phyloP scores from a whole-genome alignment of 805 yeast genomes.

The Metschnikowia proteae region DNA sequence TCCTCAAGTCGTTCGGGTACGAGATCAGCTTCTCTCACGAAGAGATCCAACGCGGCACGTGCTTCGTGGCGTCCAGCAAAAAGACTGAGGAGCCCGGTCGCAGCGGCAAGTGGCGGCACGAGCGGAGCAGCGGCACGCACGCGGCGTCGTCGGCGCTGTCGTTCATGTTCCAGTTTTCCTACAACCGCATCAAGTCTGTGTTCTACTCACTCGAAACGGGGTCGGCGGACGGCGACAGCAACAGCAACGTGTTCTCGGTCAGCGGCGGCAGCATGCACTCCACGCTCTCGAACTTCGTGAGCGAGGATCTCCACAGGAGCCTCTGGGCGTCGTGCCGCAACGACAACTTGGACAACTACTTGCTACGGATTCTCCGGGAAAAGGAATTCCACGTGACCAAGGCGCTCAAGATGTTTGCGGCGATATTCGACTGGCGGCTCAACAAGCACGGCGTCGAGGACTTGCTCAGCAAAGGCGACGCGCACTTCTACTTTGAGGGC shows the following conservation, averaged over 20 bases:
- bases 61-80: slow-evolving; percentile 4
- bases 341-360: slow-evolving; percentile 10
- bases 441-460: slow-evolving; percentile 8
- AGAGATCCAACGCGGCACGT: slow-evolving; percentile 1
- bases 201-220: slow-evolving; percentile 11
- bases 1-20: slow-evolving; percentile 14
- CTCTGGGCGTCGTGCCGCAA: slow-evolving; percentile 13
- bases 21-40: slow-evolving; percentile 4
- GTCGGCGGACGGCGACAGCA: slow-evolving; percentile 1
- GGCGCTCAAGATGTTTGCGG: slow-evolving; percentile 10
- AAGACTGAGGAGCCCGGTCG: not conserved
- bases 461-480: slow-evolving; percentile 11
- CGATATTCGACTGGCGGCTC: slow-evolving; percentile 11
- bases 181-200: slow-evolving; percentile 6
- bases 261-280: slow-evolving; percentile 7
- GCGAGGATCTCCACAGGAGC: slow-evolving; percentile 14
- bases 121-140: not conserved
- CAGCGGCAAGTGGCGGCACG: not conserved
- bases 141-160: slow-evolving; percentile 3
- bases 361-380: slow-evolving; percentile 10
- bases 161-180: slow-evolving; percentile 5
- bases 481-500: slow-evolving; percentile 4
- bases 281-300: slow-evolving; percentile 3
- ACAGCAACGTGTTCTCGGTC: slow-evolving; percentile 6
- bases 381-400: slow-evolving; percentile 6